These are phyloP conservation scores for Chlamydomonas incerta DNA, from an alignment of 139 green algal genomes.

Conservation along the genomic window DNA sequence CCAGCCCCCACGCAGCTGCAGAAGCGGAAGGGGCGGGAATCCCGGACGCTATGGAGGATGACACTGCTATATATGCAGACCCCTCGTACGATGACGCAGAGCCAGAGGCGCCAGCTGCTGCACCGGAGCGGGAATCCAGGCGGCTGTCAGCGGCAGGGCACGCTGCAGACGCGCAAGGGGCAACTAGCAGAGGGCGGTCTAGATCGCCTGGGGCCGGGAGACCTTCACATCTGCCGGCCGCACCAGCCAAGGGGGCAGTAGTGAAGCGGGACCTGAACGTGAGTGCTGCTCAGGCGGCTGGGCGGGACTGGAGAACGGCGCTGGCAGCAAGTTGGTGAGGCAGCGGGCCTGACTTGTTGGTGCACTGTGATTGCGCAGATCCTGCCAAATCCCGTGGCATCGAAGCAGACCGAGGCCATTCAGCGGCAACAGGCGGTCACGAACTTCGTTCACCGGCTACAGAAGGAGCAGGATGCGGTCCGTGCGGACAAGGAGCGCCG, in stretches of 20 bases:
- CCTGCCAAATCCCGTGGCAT: conserved; percentile 19
- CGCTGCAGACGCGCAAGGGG: too few species aligned
- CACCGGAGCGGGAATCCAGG: too few species aligned
- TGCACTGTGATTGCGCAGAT: too few species aligned
- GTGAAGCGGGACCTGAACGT: conserved; percentile 22
- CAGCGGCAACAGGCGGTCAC: not conserved
- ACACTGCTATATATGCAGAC: too few species aligned
- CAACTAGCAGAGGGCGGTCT: not conserved
- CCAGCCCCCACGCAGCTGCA: not conserved
- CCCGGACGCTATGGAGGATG: too few species aligned
- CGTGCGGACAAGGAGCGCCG: conserved; percentile 17
- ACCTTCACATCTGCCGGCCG: conserved; percentile 7
- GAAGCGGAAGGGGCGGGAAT: too few species aligned
- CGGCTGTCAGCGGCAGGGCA: not conserved
- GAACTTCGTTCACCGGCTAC: not conserved
- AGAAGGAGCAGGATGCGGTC: not conserved
- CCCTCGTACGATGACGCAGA: too few species aligned
- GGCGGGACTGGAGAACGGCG: too few species aligned
- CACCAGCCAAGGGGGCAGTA: conserved; percentile 9
- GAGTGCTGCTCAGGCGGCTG: not conserved
- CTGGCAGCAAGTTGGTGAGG: too few species aligned
- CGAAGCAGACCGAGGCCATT: not conserved
- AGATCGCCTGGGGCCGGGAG: not conserved
- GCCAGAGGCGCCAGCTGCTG: too few species aligned
- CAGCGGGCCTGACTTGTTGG: too few species aligned